Conservation (phyloP, 768 basidiomycete species). For the Termitomyces bulborhizus region DNA sequence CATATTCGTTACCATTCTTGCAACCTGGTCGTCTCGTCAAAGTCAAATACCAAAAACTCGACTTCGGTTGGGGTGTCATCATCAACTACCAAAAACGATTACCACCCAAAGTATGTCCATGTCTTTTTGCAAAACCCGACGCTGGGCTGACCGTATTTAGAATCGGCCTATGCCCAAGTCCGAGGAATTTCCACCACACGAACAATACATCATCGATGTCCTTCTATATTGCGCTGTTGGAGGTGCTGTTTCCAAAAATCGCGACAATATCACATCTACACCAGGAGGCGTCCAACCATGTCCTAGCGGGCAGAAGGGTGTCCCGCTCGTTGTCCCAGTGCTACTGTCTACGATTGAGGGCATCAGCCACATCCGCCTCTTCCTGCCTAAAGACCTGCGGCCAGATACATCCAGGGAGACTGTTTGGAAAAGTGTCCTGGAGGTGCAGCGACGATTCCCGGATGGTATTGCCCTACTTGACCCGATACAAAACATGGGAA, state of each 20-base stretch:
- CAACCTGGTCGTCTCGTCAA: constrained; percentile 90
- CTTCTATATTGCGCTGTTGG: constrained; percentile 75
- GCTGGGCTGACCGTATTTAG: constrained; percentile 24
- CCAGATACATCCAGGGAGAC: constrained; percentile 71
- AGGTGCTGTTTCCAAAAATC: constrained; percentile 53
- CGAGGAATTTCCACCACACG: constrained; percentile 74
- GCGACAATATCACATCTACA: constrained; percentile 45
- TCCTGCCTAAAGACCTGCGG: constrained; percentile 86
- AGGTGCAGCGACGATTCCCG: constrained; percentile 88
- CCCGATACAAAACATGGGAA: constrained; percentile 91
- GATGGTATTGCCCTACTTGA: constrained; percentile 84
- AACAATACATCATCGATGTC: constrained; percentile 91
- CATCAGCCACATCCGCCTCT: constrained; percentile 81
- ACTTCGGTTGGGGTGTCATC: constrained; percentile 97
- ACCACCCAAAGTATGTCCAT: constrained; percentile 60
- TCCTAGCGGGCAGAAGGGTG: constrained; percentile 62
- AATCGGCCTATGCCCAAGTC: constrained; percentile 59
- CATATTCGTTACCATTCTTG: constrained; percentile 91
- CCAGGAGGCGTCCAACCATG: constrained; percentile 77
- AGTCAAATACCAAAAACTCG: constrained; percentile 76
- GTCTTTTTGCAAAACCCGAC: background rate
- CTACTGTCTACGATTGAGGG: constrained; percentile 81
- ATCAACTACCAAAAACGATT: constrained; percentile 87
- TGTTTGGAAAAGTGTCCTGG: constrained; percentile 83
- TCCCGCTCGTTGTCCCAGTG: constrained; percentile 83